These are phyloP conservation scores for Lepidium campestre DNA, from an alignment of 441 rosid genomes.

Conservation along the genomic window DNA sequence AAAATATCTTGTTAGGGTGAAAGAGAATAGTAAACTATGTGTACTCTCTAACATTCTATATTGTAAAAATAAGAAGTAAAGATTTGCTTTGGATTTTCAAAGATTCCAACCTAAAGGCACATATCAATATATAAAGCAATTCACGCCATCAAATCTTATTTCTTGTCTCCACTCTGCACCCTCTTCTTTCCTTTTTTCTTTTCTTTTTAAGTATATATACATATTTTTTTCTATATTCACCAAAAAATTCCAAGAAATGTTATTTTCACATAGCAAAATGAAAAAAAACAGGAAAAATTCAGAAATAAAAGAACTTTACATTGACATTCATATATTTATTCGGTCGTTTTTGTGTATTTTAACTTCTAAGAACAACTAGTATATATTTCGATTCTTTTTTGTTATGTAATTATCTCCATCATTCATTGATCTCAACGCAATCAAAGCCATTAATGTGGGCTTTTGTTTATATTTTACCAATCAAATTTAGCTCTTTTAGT, in stretches of 20 bases:
- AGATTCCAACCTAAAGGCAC: constrained; percentile 53
- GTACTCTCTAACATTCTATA: neutral
- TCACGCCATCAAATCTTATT: constrained; percentile 45
- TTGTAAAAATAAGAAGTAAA: neutral
- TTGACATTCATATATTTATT: too few relatives aligned
- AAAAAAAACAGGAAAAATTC: neutral
- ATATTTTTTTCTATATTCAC: neutral
- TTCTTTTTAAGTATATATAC: neutral
- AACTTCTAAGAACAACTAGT: neutral
- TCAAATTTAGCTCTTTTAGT: neutral
- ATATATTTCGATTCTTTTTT: neutral
- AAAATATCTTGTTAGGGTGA: too few relatives aligned
- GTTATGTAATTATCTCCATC: neutral
- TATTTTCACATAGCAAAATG: neutral
- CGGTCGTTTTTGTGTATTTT: too few relatives aligned
- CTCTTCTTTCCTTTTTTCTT: constrained; percentile 21
- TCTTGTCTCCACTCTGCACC: constrained; percentile 1
- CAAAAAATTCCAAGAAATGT: neutral
- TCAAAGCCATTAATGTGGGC: constrained; percentile 19
- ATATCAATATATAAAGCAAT: constrained; percentile 35
- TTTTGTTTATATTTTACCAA: neutral
- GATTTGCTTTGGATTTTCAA: constrained; percentile 47
- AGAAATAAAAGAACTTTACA: neutral
- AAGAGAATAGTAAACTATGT: too few relatives aligned
- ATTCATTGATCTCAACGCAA: constrained; percentile 13